Percentiles rank a stretch among this genome's conserved stretches.
phyloP scores from a whole-genome alignment of 78 protist genomes.

The Cyanophora paradoxa region DNA sequence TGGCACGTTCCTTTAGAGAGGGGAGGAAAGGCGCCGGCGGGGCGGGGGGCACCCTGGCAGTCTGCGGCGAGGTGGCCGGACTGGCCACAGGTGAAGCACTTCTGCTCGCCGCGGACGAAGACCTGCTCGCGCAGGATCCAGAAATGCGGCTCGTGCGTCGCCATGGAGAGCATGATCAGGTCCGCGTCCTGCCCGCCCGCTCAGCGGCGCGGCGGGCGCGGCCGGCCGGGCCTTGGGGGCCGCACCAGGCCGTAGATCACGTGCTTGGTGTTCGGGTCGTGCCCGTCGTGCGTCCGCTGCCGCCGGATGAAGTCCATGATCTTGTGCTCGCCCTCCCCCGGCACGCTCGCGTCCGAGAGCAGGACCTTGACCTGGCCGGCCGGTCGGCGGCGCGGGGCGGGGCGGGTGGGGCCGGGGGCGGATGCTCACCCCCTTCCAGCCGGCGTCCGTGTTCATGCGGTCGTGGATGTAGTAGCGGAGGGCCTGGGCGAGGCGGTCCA shows the following conservation, averaged over 20 bases:
- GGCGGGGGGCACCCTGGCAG: not conserved
- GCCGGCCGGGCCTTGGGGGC: too few species aligned
- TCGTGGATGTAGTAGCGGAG: slow-evolving; percentile 69
- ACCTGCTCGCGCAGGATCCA: slow-evolving; percentile 82
- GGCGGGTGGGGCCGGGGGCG: not conserved
- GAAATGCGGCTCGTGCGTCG: slow-evolving; percentile 98
- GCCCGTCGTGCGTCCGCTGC: slow-evolving; percentile 60
- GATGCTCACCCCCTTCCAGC: slow-evolving; percentile 47
- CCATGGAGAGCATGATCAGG: slow-evolving; percentile 93
- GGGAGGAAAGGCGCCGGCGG: not conserved
- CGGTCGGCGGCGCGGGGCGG: not conserved
- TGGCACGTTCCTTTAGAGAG: too few species aligned
- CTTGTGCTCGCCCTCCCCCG: slow-evolving; percentile 99
- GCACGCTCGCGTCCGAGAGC: slow-evolving; percentile 74
- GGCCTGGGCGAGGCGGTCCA: slow-evolving; percentile 65
- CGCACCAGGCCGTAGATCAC: slow-evolving; percentile 5
- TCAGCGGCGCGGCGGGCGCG: too few species aligned
- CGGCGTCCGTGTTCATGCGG: slow-evolving; percentile 70
- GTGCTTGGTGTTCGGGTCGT: slow-evolving; percentile 31
- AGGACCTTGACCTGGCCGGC: slow-evolving; percentile 47
- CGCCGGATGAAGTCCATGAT: slow-evolving; percentile 92
- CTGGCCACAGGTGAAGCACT: slow-evolving; percentile 18
- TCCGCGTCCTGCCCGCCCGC: slow-evolving; percentile 98
- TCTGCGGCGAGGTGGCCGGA: slow-evolving; percentile 1
- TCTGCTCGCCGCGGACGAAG: not conserved